Conservation (phyloP, 306 rosid genomes). For the Erythrophleum fordii region DNA sequence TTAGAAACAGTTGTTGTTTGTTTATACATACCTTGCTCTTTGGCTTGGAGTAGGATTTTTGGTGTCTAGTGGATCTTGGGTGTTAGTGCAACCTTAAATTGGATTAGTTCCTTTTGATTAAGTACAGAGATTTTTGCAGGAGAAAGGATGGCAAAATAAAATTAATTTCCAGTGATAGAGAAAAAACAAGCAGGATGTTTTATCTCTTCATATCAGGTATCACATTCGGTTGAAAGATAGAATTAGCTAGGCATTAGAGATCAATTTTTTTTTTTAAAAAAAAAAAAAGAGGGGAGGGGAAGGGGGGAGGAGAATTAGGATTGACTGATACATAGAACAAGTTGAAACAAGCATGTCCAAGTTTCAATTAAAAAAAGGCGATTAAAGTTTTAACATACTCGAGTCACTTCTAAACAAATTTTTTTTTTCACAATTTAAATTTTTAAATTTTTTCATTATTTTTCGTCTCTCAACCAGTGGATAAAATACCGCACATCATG, state of each 20-base stretch:
- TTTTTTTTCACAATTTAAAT: neutral
- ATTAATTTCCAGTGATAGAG: neutral
- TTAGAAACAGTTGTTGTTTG: too few relatives aligned
- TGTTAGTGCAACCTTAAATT: neutral
- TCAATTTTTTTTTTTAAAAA: too few relatives aligned
- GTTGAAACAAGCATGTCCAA: neutral
- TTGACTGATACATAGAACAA: neutral
- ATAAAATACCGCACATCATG: neutral
- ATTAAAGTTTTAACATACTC: neutral
- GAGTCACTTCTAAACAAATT: neutral
- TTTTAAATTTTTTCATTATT: neutral
- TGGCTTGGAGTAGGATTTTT: neutral
- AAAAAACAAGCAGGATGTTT: neutral
- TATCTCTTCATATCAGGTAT: neutral
- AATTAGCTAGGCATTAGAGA: neutral
- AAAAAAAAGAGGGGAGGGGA: too few relatives aligned
- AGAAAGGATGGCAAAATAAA: neutral
- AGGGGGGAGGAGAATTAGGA: neutral
- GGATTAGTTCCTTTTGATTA: neutral
- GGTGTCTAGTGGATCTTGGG: neutral
- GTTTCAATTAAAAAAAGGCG: neutral
- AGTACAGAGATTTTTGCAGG: neutral
- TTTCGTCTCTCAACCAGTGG: neutral
- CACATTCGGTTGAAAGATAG: neutral
- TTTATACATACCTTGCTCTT: neutral